phyloP scores from a whole-genome alignment of 306 rosid species.

The Dicorynia guianensis region DNA sequence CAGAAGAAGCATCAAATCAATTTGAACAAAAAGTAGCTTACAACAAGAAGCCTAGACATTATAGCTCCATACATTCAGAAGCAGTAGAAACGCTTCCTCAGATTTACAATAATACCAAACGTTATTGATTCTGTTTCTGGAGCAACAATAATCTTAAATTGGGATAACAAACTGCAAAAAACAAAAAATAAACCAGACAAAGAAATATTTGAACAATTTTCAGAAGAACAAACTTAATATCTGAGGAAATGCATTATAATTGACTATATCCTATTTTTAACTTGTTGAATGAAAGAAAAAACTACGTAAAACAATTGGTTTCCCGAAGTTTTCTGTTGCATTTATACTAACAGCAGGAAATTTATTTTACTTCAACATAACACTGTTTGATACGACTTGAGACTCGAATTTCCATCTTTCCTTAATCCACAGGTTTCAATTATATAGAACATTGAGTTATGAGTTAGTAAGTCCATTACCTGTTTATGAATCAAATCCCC shows the following conservation, averaged over 20 bases:
- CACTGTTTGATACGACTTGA: not conserved
- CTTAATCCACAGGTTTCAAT: conserved; percentile 24
- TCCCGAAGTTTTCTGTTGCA: not conserved
- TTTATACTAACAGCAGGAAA: not conserved
- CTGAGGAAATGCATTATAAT: not conserved
- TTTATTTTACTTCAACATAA: not conserved
- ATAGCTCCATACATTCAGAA: not conserved
- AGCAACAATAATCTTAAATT: not conserved
- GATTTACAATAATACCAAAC: not conserved
- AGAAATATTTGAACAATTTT: not conserved
- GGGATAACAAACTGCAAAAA: not conserved
- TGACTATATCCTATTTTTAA: not conserved
- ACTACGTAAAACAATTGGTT: too few relatives aligned
- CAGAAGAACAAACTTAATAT: not conserved
- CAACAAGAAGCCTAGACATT: not conserved
- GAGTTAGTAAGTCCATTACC: conserved; percentile 48
- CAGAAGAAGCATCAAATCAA: not conserved
- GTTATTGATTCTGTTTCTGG: not conserved
- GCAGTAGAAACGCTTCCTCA: not conserved
- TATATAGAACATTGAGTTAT: not conserved
- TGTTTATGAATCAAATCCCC: conserved; percentile 82
- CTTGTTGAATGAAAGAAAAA: not conserved
- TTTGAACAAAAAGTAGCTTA: not conserved
- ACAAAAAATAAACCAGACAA: not conserved
- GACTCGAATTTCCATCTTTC: not conserved